phyloP scores from a whole-genome alignment of 1,284 basidiomycete genomes.

The Marasmius sp. region DNA sequence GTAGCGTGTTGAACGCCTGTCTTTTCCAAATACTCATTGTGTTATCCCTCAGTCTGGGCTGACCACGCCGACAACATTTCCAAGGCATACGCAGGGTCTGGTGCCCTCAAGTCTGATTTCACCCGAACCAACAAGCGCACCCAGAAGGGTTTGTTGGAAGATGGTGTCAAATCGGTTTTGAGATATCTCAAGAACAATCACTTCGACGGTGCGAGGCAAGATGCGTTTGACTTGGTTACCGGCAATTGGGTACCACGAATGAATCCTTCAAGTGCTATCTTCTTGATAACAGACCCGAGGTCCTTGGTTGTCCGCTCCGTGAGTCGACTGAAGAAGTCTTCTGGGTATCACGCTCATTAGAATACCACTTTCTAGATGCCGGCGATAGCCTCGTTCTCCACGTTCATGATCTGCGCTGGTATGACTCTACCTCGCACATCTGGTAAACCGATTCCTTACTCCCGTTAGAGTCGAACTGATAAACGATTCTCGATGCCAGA shows the following conservation, averaged over 20 bases:
- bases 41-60: conserved; percentile 81
- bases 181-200: conserved; percentile 98
- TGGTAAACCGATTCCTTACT: conserved; percentile 49
- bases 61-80: conserved; percentile 95
- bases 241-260: conserved; percentile 85
- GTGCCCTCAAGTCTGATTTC: conserved; percentile 96
- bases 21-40: not conserved
- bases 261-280: conserved; percentile 62
- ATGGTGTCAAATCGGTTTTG: conserved; percentile 84
- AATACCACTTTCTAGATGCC: conserved; percentile 63
- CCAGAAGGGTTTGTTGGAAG: conserved; percentile 77
- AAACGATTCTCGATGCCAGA: conserved; percentile 38
- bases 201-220: conserved; percentile 93
- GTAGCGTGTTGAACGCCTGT: no score
- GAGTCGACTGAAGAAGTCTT: conserved; percentile 29
- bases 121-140: conserved; percentile 92
- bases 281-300: conserved; percentile 76
- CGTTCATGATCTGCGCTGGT: conserved; percentile 87
- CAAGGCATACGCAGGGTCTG: conserved; percentile 92
- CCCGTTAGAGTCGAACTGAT: not conserved
- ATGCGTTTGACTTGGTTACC: conserved; percentile 93
- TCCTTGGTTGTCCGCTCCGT: conserved; percentile 83
- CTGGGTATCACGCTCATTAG: conserved; percentile 7
- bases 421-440: conserved; percentile 82
- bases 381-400: conserved; percentile 75